Evolutionary conservation across 345 rosid genomes (phyloP), one percentile per base, ranked within the genome.

Genomic region (Clarkia xantiana): DNA sequence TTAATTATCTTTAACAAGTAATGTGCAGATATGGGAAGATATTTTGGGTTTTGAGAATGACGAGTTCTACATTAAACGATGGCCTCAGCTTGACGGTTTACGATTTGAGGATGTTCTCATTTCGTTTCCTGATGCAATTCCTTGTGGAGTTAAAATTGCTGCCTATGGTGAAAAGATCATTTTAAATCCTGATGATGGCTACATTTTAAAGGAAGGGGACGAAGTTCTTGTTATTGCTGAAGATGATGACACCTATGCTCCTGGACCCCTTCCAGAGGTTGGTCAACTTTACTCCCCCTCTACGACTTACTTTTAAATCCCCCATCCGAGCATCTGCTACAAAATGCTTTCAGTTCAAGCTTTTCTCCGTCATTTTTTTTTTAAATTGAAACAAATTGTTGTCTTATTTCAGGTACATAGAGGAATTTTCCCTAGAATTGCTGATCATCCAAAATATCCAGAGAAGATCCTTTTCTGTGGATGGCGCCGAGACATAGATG

Each of bases 401-500:
- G 67, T 44, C 23, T 54, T 42, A 19, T 10, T 67, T 62, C 77
- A 88, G 93, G 75, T 81, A 16, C 67, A 46, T 9, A 63, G 59
- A 61, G 74, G 80, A 55, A 54, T 36, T 56, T 79, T 71, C 62
- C 89, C 84, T 6, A 81, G 73, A 59, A 62, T 59, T 46, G 60
- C 64, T 47, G 91, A 87, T 49, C 97, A 79, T 63, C 94, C 94
- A 50, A 84, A 88, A 62, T 81, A 76, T 74, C 93, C 94, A 5
- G 97, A 88, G 76, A 88, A 59, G 76, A 81, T 88, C 59, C 64
- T 88, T 15, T 84, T 88, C 56, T 84, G 93, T 63, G 97, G 97
- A 36, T 88, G 97, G 97, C 88, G 97, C 17, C 88, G 97, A 44
- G 94, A 84, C 77, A 81, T 88, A 61, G 78, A 84, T 72, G 97